These are phyloP conservation scores for Litchi chinensis DNA, from an alignment of 345 rosid species.

Conservation along the genomic window DNA sequence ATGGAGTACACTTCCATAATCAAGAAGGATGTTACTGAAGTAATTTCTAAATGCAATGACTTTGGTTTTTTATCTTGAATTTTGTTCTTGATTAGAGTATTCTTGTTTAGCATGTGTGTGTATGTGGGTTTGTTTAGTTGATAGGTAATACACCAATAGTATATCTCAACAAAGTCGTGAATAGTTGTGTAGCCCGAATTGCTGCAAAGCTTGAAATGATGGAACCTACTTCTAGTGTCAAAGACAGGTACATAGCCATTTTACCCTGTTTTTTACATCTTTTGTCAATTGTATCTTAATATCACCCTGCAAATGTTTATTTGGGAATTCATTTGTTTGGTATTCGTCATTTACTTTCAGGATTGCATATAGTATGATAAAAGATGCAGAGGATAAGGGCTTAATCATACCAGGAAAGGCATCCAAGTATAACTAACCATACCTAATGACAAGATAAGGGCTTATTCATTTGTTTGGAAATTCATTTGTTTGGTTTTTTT, in stretches of 20 bases:
- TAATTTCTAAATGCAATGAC: no score
- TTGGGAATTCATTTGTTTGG: not conserved
- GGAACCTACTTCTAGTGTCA: constrained; percentile 56
- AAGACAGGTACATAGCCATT: constrained; percentile 42
- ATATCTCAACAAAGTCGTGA: constrained; percentile 55
- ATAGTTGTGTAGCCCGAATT: constrained; percentile 62
- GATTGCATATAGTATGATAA: constrained; percentile 60
- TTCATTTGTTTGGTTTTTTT: no score
- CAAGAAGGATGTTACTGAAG: no score
- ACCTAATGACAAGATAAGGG: no score
- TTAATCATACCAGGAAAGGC: constrained; percentile 67
- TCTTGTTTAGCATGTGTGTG: not conserved
- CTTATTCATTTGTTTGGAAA: no score
- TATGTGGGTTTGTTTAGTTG: constrained; percentile 33
- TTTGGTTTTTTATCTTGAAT: no score
- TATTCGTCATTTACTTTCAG: constrained; percentile 15
- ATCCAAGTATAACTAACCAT: not conserved
- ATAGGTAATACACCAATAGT: constrained; percentile 70
- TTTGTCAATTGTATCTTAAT: not conserved
- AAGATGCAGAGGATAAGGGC: constrained; percentile 70
- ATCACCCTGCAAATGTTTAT: not conserved
- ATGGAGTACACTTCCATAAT: no score
- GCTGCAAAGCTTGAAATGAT: constrained; percentile 72
- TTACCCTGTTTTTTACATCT: no score
- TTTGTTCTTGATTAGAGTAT: not conserved